These are phyloP conservation scores for Platanus orientalis DNA, from an alignment of 164 flowering plant species.

Conservation along the genomic window DNA sequence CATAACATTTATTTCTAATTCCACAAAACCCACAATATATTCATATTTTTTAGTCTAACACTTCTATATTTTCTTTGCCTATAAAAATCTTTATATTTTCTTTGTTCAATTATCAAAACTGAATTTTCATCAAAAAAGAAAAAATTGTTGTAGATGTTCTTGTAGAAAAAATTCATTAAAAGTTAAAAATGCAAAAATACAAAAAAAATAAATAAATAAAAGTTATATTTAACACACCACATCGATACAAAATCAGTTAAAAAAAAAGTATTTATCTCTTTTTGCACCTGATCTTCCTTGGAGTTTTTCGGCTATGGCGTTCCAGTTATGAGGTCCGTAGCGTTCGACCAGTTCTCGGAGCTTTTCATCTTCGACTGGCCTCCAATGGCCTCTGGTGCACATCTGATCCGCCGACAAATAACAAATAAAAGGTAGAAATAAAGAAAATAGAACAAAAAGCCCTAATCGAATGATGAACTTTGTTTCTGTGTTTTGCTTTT, in stretches of 20 bases:
- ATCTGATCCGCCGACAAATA: conserved; percentile 17
- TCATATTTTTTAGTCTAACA: no score
- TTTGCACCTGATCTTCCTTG: conserved; percentile 72
- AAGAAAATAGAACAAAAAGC: background rate
- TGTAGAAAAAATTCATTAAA: no score
- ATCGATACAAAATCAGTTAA: no score
- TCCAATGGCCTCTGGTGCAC: conserved; percentile 81
- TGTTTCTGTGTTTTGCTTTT: background rate
- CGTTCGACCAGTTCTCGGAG: conserved; percentile 55
- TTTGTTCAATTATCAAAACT: no score
- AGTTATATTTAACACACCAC: no score
- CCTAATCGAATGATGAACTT: background rate
- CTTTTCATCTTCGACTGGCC: conserved; percentile 74
- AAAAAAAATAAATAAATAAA: background rate
- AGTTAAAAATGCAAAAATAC: no score
- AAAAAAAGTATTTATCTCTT: no score
- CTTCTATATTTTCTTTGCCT: background rate
- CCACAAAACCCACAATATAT: no score
- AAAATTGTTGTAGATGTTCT: no score
- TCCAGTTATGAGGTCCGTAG: conserved; percentile 80
- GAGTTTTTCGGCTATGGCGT: conserved; percentile 74
- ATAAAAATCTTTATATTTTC: background rate
- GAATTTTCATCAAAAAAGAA: no score
- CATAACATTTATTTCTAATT: no score
- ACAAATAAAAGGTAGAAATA: background rate